phyloP scores from a whole-genome alignment of 2,329 filamentous ascomycete genomes.

The Boeremia exigua region DNA sequence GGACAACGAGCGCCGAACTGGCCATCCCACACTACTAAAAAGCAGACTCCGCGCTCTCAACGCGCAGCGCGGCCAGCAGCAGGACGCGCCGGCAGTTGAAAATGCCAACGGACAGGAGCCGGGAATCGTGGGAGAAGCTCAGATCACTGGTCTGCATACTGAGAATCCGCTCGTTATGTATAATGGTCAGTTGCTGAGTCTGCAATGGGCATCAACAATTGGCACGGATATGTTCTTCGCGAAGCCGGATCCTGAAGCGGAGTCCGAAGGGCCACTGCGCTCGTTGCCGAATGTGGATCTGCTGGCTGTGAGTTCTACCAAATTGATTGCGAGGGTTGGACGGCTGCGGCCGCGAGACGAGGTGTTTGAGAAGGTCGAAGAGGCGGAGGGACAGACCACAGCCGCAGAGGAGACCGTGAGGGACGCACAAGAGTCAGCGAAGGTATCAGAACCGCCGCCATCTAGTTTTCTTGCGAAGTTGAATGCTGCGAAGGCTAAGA shows the following conservation, averaged over 20 bases:
- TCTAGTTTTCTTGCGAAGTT: slow-evolving; percentile 50
- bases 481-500: slow-evolving; percentile 50
- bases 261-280: slow-evolving; percentile 52
- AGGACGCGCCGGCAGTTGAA: slow-evolving; percentile 12
- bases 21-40: slow-evolving; percentile 35
- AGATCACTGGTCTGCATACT: slow-evolving; percentile 84
- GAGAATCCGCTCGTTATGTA: slow-evolving; percentile 79
- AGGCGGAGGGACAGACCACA: slow-evolving; percentile 4
- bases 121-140: slow-evolving; percentile 58
- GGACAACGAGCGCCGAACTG: slow-evolving; percentile 26
- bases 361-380: slow-evolving; percentile 25
- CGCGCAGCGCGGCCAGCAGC: slow-evolving; percentile 26
- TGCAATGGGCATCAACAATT: slow-evolving; percentile 80
- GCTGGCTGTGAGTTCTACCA: slow-evolving; percentile 71
- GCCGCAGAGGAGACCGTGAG: not conserved
- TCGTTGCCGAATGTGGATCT: slow-evolving; percentile 67
- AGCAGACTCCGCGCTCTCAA: slow-evolving; percentile 39
- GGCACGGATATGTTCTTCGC: slow-evolving; percentile 83
- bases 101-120: slow-evolving; percentile 18
- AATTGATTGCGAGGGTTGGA: slow-evolving; percentile 72
- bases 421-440: slow-evolving; percentile 1
- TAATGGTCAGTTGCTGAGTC: slow-evolving; percentile 77
- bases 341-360: slow-evolving; percentile 55
- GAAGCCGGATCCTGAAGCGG: slow-evolving; percentile 31
- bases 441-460: slow-evolving; percentile 26